Evolutionary conservation across 352 stramenopile genomes (phyloP), one percentile per base, ranked within the genome.

Genomic region (Globisporangium heterothallicum): DNA sequence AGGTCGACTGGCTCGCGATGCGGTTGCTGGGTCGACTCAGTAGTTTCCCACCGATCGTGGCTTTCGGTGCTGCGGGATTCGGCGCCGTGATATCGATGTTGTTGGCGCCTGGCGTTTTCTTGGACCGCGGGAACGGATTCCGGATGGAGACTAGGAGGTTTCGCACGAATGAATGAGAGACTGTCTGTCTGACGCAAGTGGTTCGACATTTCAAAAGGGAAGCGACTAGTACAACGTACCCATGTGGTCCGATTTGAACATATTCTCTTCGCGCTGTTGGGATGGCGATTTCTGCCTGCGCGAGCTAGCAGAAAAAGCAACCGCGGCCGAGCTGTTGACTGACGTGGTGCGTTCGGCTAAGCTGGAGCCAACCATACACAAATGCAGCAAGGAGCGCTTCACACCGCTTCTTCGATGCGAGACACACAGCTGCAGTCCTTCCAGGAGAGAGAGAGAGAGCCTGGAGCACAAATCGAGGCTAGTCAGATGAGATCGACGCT

Each of bases 41-140:
- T 19, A 81, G 58, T 35, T 74, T 76, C 25, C 54, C 58, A 14
- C 61, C 59, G 30, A 36, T 36, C 6, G 70, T 59, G 0, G 58
- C 42, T 12, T 53, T 62, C 0, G 61, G 57, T 1, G 59, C 47
- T n/a, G 59, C 59, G 14, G 21, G 21, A 41, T 27, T 43, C 24
- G 58, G 46, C 6, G 42, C 27, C n/a, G 58, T 19, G 0, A 62
- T 58, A 13, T 81, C 68, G 42, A 77, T 72, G 36, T 66, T 71
- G 30, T 42, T 58, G 16, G 54, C 48, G 30, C 30, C 6, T 16
- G 56, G 43, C 3, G 61, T 45, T 49, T 77, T 78, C 42, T 74
- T 77, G 19, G 58, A 55, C 19, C 47, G 56, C 10, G 60, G 45
- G 46, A 84, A 73, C 27, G 73, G 73, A 42, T 73, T 71, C 6